Conservation (phyloP, 1,139 yeast species). For the Candida neerlandica region DNA sequence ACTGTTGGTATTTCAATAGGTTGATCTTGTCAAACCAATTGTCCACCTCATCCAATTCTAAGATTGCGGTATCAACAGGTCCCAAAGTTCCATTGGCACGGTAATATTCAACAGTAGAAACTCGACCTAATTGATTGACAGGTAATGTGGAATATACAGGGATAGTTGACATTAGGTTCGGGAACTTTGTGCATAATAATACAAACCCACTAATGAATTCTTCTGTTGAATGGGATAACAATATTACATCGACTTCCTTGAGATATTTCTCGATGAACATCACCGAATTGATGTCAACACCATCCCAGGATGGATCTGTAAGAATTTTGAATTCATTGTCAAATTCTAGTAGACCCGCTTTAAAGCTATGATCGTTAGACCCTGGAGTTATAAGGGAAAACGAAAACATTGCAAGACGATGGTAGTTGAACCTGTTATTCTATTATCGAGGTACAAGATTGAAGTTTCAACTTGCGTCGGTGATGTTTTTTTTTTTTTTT, state of each 20-base stretch:
- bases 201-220: conserved; percentile 83
- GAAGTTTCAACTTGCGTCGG: no score
- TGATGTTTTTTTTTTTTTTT: no score
- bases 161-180: conserved; percentile 60
- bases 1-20: conserved; percentile 78
- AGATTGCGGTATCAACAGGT: conserved; percentile 59
- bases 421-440: not conserved
- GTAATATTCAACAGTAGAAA: conserved; percentile 80
- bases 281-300: conserved; percentile 39
- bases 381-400: conserved; percentile 41
- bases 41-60: conserved; percentile 79
- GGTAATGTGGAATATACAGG: conserved; percentile 90
- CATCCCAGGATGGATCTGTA: conserved; percentile 79
- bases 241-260: conserved; percentile 61
- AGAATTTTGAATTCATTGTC: conserved; percentile 53
- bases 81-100: conserved; percentile 75
- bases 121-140: conserved; percentile 81
- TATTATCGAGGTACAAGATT: not conserved
- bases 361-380: conserved; percentile 33
- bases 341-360: conserved; percentile 46
- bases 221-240: conserved; percentile 84
- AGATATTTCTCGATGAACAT: conserved; percentile 47
- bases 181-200: conserved; percentile 61
- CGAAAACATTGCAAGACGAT: conserved; percentile 34
- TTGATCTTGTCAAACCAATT: conserved; percentile 71